These are phyloP conservation scores for Fusarium anthophilum DNA, from an alignment of 2,329 filamentous ascomycete genomes.

Conservation along the genomic window DNA sequence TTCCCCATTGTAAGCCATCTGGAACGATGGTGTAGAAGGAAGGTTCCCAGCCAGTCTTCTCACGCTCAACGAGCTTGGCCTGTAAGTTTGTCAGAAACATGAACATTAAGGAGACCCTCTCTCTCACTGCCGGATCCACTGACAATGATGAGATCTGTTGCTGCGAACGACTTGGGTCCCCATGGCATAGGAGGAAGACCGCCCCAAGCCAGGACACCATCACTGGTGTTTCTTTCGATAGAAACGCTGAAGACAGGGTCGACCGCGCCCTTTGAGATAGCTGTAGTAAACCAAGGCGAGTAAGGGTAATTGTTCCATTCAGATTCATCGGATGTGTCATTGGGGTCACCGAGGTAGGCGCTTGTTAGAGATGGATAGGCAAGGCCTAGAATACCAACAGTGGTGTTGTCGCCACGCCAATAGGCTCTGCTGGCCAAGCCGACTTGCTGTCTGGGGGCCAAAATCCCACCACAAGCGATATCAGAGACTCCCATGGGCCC, in stretches of 20 bases:
- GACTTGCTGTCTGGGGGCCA: constrained; percentile 57
- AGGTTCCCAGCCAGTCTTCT: constrained; percentile 54
- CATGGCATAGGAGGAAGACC: constrained; percentile 54
- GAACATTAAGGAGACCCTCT: neutral
- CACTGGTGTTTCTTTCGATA: constrained; percentile 57
- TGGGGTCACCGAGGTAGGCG: constrained; percentile 55
- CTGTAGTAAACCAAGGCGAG: constrained; percentile 59
- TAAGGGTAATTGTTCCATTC: constrained; percentile 54
- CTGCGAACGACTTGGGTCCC: constrained; percentile 43
- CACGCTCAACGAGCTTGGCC: constrained; percentile 54
- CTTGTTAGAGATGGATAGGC: constrained; percentile 62
- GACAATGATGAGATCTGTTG: constrained; percentile 57
- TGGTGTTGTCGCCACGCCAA: constrained; percentile 63
- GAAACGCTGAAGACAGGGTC: constrained; percentile 59
- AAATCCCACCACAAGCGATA: constrained; percentile 56
- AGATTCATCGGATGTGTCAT: constrained; percentile 50
- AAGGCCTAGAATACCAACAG: constrained; percentile 61
- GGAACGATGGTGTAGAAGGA: constrained; percentile 65
- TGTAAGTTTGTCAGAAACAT: constrained; percentile 34
- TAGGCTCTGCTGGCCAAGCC: constrained; percentile 59
- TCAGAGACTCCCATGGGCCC: constrained; percentile 60
- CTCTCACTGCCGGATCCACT: constrained; percentile 30
- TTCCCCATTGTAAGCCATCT: constrained; percentile 57
- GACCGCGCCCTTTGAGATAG: constrained; percentile 56
- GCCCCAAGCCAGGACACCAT: constrained; percentile 58